Evolutionary conservation across 2,329 filamentous ascomycete genomes (phyloP).

Genomic region (Epichloe bromicola): DNA sequence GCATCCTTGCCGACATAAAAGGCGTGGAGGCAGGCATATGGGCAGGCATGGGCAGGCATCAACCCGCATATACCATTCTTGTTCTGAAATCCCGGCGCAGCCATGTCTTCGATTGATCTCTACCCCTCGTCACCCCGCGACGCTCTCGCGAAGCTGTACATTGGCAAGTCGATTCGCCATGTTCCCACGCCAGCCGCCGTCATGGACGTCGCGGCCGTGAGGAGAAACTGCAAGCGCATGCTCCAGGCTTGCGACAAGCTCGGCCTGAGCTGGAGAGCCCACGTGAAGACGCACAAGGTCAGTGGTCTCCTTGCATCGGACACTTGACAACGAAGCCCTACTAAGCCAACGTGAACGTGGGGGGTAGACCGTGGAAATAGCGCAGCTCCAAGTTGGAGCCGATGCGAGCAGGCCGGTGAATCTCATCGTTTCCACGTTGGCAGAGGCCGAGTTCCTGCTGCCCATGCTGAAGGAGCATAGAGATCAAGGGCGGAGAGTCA

Average conservation of each 20-base stretch:
- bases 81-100: background rate
- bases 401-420: conserved; percentile 34
- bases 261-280: conserved; percentile 55
- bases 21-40: too few species aligned
- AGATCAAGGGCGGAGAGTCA: conserved; percentile 38
- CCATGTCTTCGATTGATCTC: conserved; percentile 12
- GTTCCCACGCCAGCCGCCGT: conserved; percentile 55
- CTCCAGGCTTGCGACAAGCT: conserved; percentile 47
- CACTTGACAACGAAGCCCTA: too few species aligned
- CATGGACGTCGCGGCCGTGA: conserved; percentile 52
- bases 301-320: background rate
- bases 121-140: conserved; percentile 14
- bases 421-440: conserved; percentile 61
- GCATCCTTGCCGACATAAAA: background rate
- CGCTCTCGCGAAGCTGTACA: conserved; percentile 13
- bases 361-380: conserved; percentile 49
- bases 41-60: too few species aligned
- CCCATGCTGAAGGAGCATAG: conserved; percentile 48
- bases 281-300: conserved; percentile 78
- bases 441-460: conserved; percentile 55
- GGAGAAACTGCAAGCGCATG: conserved; percentile 59
- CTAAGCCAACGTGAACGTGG: background rate
- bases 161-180: conserved; percentile 46
- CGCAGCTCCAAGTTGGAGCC: conserved; percentile 56
- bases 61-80: background rate